phyloP scores from a whole-genome alignment of 1,284 basidiomycete species.

The Mycena sp. region DNA sequence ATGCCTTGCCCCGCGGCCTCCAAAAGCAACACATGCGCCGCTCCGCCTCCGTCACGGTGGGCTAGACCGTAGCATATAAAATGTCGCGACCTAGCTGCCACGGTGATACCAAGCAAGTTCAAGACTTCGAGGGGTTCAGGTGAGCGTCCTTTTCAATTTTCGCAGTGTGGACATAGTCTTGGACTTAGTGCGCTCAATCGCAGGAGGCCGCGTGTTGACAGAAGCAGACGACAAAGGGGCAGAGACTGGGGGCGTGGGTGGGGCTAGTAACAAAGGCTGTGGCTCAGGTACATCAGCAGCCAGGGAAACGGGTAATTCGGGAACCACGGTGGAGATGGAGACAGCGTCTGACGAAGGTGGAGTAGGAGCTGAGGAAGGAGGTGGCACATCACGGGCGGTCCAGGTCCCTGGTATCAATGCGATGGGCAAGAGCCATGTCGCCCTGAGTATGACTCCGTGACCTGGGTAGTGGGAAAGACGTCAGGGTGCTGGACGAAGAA shows the following conservation, averaged over 20 bases:
- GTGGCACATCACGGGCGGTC: constrained; percentile 53
- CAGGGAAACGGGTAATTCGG: too few relatives aligned
- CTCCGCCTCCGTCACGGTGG: too few relatives aligned
- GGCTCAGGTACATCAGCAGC: too few relatives aligned
- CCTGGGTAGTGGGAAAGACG: constrained; percentile 51
- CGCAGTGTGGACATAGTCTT: constrained; percentile 13
- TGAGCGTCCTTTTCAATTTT: constrained; percentile 17
- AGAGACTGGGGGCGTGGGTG: neutral
- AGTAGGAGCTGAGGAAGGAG: constrained; percentile 31
- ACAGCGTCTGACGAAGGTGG: neutral
- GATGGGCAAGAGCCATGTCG: constrained; percentile 76
- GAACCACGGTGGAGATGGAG: neutral
- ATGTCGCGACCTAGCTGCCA: too few relatives aligned
- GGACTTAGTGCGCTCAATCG: constrained; percentile 4
- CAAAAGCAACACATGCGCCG: too few relatives aligned
- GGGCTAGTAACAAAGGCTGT: too few relatives aligned
- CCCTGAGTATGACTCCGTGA: constrained; percentile 69
- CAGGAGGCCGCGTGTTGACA: neutral
- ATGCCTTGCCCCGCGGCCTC: too few relatives aligned
- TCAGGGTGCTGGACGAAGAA: neutral
- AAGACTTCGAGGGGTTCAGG: too few relatives aligned
- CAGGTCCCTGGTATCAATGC: constrained; percentile 72
- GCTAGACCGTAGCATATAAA: too few relatives aligned
- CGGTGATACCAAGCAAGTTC: too few relatives aligned
- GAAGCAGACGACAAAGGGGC: neutral